A percentile compares a stretch with the other conserved stretches of the same genome.
phyloP scores from a whole-genome alignment of 2,329 filamentous ascomycete species.

The Pseudogymnoascus sp. region DNA sequence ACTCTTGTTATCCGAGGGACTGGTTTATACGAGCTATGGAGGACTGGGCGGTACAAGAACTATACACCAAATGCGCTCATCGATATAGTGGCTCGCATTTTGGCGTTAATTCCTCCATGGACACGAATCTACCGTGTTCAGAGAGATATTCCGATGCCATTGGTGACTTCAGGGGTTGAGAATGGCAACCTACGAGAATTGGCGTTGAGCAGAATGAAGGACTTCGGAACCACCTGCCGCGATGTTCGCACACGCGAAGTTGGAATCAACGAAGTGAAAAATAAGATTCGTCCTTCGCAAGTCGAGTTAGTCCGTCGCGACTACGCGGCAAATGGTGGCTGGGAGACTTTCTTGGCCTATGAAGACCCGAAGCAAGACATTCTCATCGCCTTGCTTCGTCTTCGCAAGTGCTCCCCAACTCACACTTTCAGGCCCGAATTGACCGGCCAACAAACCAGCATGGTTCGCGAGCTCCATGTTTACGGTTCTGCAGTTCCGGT shows the following conservation, averaged over 20 bases:
- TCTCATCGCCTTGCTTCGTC: slow-evolving; percentile 76
- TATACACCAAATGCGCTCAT: slow-evolving; percentile 96
- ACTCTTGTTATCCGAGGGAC: slow-evolving; percentile 95
- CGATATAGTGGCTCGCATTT: slow-evolving; percentile 89
- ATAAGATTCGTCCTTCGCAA: slow-evolving; percentile 94
- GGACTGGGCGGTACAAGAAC: slow-evolving; percentile 94
- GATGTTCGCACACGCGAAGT: slow-evolving; percentile 95
- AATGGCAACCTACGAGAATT: slow-evolving; percentile 94
- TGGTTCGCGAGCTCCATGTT: slow-evolving; percentile 91
- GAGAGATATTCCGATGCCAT: slow-evolving; percentile 97
- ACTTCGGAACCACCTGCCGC: slow-evolving; percentile 93
- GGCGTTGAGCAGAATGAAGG: slow-evolving; percentile 94
- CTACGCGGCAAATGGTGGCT: slow-evolving; percentile 90
- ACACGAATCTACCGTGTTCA: slow-evolving; percentile 98
- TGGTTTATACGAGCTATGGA: slow-evolving; percentile 93
- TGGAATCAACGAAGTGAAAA: slow-evolving; percentile 97
- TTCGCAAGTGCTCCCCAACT: slow-evolving; percentile 83
- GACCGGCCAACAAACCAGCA: slow-evolving; percentile 73
- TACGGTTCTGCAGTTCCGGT: slow-evolving; percentile 97
- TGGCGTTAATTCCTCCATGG: slow-evolving; percentile 93
- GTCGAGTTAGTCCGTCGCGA: slow-evolving; percentile 91
- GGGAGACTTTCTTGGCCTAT: slow-evolving; percentile 97
- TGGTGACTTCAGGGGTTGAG: slow-evolving; percentile 97
- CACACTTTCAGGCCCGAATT: slow-evolving; percentile 91
- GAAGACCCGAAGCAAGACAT: slow-evolving; percentile 99